A percentile compares a stretch with the other conserved stretches of the same genome.
Conservation (phyloP, 176 grass and related monocot genomes). For the Olyra latifolia region DNA sequence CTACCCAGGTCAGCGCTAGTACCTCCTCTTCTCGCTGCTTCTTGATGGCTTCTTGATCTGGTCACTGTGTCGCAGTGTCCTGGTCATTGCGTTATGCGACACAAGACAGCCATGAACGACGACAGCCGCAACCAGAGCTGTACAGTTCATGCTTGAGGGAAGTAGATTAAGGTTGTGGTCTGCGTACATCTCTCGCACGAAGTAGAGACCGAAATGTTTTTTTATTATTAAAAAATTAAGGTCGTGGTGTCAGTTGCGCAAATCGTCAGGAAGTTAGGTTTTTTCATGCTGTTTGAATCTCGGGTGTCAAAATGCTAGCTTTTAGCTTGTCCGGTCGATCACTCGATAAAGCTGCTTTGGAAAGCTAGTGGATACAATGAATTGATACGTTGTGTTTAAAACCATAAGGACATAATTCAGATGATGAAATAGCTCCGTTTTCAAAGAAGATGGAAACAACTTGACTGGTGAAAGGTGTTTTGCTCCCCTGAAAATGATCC, state of each 20-base stretch:
- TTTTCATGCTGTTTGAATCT: background rate
- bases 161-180: too few relatives aligned
- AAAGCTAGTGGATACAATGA: background rate
- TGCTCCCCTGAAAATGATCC: background rate
- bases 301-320: background rate
- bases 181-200: too few relatives aligned
- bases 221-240: too few relatives aligned
- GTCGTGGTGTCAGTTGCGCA: too few relatives aligned
- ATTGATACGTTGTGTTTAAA: background rate
- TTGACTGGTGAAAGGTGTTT: background rate
- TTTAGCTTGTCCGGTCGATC: background rate
- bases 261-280: too few relatives aligned
- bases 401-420: background rate
- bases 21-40: too few relatives aligned
- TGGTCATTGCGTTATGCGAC: too few relatives aligned
- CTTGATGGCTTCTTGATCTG: background rate
- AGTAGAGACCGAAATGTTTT: too few relatives aligned
- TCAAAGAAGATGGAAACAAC: background rate
- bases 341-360: background rate
- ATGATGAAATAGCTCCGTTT: background rate
- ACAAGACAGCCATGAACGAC: too few relatives aligned
- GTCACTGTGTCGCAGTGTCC: too few relatives aligned
- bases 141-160: too few relatives aligned
- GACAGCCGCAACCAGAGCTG: too few relatives aligned
- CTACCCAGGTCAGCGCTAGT: slow-evolving; percentile 54